Evolutionary conservation across 2,329 filamentous ascomycete species (phyloP).

Genomic region (Diaporthe citrichinensis): DNA sequence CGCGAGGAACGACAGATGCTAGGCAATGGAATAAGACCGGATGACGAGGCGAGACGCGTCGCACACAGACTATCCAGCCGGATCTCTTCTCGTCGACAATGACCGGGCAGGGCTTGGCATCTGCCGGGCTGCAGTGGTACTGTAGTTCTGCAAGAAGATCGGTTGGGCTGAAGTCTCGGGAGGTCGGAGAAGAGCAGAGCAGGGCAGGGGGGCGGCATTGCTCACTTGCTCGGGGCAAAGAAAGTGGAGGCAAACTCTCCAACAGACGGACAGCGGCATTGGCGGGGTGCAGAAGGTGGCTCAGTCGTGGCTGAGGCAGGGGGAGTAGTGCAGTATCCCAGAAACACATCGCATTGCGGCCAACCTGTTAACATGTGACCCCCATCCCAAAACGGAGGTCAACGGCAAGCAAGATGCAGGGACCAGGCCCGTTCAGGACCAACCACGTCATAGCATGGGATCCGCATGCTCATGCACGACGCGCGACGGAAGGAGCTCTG

Average conservation of each 20-base stretch:
- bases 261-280: not conserved
- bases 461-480: constrained; percentile 30
- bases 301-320: constrained; percentile 4
- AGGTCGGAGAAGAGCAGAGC: too few species aligned
- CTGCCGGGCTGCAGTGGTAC: not conserved
- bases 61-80: constrained; percentile 8
- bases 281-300: constrained; percentile 13
- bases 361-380: not conserved
- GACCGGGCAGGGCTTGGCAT: not conserved
- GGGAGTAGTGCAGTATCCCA: not conserved
- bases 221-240: not conserved
- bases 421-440: constrained; percentile 33
- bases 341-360: fast-evolving
- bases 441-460: constrained; percentile 37
- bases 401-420: constrained; percentile 13
- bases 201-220: not conserved
- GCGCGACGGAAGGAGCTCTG: constrained; percentile 33
- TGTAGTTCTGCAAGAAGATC: not conserved
- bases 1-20: not conserved
- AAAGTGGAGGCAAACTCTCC: constrained; percentile 9
- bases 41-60: constrained; percentile 39
- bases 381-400: not conserved
- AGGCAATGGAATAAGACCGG: constrained; percentile 1
- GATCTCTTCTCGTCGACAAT: not conserved
- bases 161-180: not conserved